Base-by-base conservation (phyloP, 139 green algal genomes). In the Diplosphaera chodatii region DNA sequence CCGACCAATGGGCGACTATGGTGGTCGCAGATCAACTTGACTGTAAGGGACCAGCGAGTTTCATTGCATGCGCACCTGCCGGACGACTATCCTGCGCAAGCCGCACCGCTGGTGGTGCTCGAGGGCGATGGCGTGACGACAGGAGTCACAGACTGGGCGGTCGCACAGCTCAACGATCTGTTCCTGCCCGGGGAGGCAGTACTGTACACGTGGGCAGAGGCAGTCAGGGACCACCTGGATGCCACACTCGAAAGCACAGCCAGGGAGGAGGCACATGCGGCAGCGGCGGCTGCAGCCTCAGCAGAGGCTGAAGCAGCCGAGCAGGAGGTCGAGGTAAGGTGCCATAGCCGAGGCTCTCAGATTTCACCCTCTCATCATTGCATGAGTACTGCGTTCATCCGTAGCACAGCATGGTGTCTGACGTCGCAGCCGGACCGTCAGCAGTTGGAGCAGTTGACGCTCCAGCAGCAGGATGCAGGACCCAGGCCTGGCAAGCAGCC, bases 151-250 rank as follows among this genome's bases (percentile, higher is more conserved):
- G 27, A n/a, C 5, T 77, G 64, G 48, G 72, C 84, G 3, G 69
- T 71, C 4, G 27, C 28, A 15, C 40, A 89, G 32, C 48, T 91
- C 29, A 74, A 89, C 16, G 34, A 37, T 31, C 40, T 86, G 68
- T 93, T 88, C 55, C 13, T 30, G 25, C 64, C 77, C 83, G 88
- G 87, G 4, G 78, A 87, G 41, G 73, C 86, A 5, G 76, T 80
- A 22, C 31, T 92, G 22, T 91, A 85, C 74, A 75, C 74, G 29
- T 87, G 67, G 71, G 64, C 88, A 18, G 82, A 90, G 55, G 83
- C 75, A 68, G 64, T 94, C 20, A 41, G 70, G 25, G 84, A 86
- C 55, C 68, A 77, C 21, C 73, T 73, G 37, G 72, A 79, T 27
- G 32, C 32, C 3, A 20, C 72, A 29, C 48, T 59, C 16, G 48